Evolutionary conservation across 345 rosid species (phyloP).

Genomic region (Eutrema yunnanense): DNA sequence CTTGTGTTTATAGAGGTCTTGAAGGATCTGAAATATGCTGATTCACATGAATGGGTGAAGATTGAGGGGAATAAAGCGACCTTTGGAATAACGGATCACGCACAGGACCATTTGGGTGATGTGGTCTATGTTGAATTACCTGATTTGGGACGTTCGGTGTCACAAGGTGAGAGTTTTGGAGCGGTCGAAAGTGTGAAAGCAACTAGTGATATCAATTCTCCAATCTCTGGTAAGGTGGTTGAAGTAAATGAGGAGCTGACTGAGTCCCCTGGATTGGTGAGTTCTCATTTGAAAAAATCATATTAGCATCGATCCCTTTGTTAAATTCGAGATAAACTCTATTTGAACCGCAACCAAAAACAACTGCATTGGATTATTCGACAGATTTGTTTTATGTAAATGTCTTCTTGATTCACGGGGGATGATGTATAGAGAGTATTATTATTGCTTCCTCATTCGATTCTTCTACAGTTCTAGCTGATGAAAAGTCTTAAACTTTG

Average conservation of each 20-base stretch:
- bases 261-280: conserved; percentile 70
- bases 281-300: conserved; percentile 19
- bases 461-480: neutral
- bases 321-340: neutral
- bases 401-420: neutral
- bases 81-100: conserved; percentile 92
- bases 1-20: conserved; percentile 38
- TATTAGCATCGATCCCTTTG: neutral
- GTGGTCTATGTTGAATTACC: conserved; percentile 94
- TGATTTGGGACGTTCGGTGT: conserved; percentile 58
- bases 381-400: neutral
- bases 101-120: conserved; percentile 95
- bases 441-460: neutral
- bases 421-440: neutral
- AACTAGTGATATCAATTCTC: conserved; percentile 87
- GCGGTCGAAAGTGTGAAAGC: conserved; percentile 99
- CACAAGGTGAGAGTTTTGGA: conserved; percentile 75
- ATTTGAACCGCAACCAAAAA: neutral
- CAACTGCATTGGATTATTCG: neutral
- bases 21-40: conserved; percentile 83
- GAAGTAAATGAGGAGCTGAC: conserved; percentile 65
- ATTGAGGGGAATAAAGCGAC: conserved; percentile 70
- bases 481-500: neutral
- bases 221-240: conserved; percentile 79
- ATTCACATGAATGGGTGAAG: conserved; percentile 92